Evolutionary conservation across 352 stramenopile species (phyloP).

Genomic region (Pythium scleroteichum): DNA sequence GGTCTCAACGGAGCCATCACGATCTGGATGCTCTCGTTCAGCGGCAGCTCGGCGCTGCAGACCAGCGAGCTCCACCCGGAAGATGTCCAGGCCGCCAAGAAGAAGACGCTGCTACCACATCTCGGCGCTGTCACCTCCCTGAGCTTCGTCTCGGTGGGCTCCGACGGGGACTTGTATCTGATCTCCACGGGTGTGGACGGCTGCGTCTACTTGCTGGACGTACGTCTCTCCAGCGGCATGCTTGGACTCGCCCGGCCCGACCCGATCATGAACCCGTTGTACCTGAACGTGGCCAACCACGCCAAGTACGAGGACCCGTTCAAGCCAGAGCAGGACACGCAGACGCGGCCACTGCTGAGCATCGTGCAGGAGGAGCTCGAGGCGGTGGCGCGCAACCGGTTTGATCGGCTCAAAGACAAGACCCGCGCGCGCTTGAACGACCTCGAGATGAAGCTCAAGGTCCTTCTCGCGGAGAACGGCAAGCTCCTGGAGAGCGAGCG

Average conservation of each 20-base stretch:
- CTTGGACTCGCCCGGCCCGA: slow-evolving; percentile 17
- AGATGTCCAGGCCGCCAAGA: slow-evolving; percentile 66
- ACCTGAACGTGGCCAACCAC: slow-evolving; percentile 60
- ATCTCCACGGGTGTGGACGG: slow-evolving; percentile 66
- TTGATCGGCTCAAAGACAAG: slow-evolving; percentile 66
- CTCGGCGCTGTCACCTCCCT: slow-evolving; percentile 57
- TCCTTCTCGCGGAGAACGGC: slow-evolving; percentile 73
- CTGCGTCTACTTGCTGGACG: slow-evolving; percentile 66
- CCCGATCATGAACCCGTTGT: slow-evolving; percentile 49
- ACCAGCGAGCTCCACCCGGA: slow-evolving; percentile 44
- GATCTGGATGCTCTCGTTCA: slow-evolving; percentile 63
- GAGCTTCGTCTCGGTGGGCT: slow-evolving; percentile 40
- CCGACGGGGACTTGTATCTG: slow-evolving; percentile 45
- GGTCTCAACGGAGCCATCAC: slow-evolving; percentile 63
- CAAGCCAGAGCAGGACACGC: slow-evolving; percentile 44
- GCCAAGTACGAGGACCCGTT: slow-evolving; percentile 73
- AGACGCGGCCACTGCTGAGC: slow-evolving; percentile 47
- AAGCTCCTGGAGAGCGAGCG: slow-evolving; percentile 63
- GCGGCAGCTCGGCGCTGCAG: slow-evolving; percentile 21
- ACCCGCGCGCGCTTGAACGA: slow-evolving; percentile 64
- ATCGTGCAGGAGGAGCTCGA: slow-evolving; percentile 39
- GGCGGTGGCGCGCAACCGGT: slow-evolving; percentile 45
- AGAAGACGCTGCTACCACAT: slow-evolving; percentile 63
- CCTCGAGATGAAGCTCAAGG: slow-evolving; percentile 64
- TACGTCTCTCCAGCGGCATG: slow-evolving; percentile 42